Evolutionary conservation across 1,284 basidiomycete species (phyloP).

Genomic region (Pseudozyma pruni): DNA sequence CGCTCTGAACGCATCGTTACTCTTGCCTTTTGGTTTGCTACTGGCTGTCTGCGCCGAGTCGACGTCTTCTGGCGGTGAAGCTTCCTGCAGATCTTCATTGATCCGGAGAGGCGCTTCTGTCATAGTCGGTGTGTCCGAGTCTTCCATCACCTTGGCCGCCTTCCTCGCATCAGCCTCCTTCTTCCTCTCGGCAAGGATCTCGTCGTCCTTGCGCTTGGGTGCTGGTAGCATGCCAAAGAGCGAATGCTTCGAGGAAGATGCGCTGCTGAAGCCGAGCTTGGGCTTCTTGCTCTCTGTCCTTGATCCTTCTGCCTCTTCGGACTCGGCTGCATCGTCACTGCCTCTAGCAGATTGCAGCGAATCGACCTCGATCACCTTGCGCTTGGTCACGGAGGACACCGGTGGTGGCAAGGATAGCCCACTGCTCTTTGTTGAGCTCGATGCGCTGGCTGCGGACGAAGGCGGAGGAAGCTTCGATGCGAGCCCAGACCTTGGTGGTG

Average conservation of each 20-base stretch:
- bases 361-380: constrained; percentile 46
- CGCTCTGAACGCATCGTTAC: constrained; percentile 64
- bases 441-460: constrained; percentile 6
- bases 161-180: constrained; percentile 36
- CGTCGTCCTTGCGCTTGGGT: constrained; percentile 45
- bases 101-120: constrained; percentile 9
- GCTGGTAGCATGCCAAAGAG: constrained; percentile 64
- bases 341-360: constrained; percentile 14
- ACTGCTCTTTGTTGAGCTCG: constrained; percentile 5
- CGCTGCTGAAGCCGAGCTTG: not conserved
- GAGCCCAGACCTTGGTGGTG: constrained; percentile 20
- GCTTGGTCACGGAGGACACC: constrained; percentile 8
- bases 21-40: constrained; percentile 42
- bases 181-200: constrained; percentile 35
- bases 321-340: constrained; percentile 8
- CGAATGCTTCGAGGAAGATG: constrained; percentile 25
- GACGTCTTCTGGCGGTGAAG: not conserved
- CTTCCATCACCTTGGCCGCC: constrained; percentile 19
- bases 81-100: not conserved
- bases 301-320: not conserved
- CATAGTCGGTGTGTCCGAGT: constrained; percentile 5
- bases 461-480: constrained; percentile 25
- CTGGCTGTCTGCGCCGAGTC: not conserved
- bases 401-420: constrained; percentile 29
- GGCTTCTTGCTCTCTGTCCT: constrained; percentile 15